Base-by-base conservation (phyloP, 805 yeast species). In the Cephaloascus albidus region DNA sequence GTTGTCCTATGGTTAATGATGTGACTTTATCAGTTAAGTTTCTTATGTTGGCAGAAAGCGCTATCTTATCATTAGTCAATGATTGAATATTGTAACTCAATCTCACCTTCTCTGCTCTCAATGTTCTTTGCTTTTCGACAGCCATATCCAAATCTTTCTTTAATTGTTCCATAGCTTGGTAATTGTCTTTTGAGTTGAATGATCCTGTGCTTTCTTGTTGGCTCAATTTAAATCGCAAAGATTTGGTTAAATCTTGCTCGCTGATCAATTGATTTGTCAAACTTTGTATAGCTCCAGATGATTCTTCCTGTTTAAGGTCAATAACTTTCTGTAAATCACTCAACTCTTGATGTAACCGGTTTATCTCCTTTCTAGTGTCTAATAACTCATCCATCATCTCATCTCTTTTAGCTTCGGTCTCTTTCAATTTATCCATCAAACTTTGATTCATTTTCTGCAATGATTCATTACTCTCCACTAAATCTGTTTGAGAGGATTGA, bases 101-200 rank as follows among this genome's bases (percentile, higher is more conserved):
- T 43, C 66, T 57, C 17, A 63, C 57, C 43, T 68, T 68, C 45
- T 72, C 76, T 6, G 74, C 65, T 16, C 62, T 63, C 31, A 66
- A 47, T 1, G 60, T 45, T 31, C 75, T 49, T 42, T 70, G 73
- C 44, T 65, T 68, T 12, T 69, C 69, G 2, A 65, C 61, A 0
- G 74, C 67, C 3, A 47, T 39, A 20, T 62, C 62, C 35, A 70
- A 48, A 20, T 67, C 72, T 15, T 55, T 58, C 15, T 57, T 60
- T 2, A 69, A 50, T 38, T 58, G 60, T 4, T 64, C 67, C 12
- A 51, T 33, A 14, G 10, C 8, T 34, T 34, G 36, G 6, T 10
- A 18, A 12, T 23, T 23, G 12, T 23, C 28, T 23, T 23, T 23
- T 6, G 28, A 8, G 12, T 12, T 23, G 28, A 8, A 8, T 23